Evolutionary conservation across 495 filamentous ascomycete genomes (phyloP).

Genomic region (Gamarada debralockiae): DNA sequence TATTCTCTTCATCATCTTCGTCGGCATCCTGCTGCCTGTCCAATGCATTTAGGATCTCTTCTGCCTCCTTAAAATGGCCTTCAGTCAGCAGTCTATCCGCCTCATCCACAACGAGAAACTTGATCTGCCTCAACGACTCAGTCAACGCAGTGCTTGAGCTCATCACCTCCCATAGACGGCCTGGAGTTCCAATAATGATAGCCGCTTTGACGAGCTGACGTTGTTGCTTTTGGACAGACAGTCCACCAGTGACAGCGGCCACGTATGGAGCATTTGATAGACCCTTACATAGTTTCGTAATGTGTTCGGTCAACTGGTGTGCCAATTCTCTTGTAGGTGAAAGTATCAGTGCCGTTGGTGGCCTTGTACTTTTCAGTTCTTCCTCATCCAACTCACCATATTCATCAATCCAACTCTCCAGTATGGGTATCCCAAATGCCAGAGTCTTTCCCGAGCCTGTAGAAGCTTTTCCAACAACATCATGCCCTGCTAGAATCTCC

Average conservation of each 20-base stretch:
- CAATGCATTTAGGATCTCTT: conserved; percentile 75
- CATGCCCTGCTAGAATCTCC: conserved; percentile 66
- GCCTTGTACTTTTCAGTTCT: conserved; percentile 32
- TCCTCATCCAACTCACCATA: conserved; percentile 33
- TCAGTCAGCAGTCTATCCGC: conserved; percentile 90
- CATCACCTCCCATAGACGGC: conserved; percentile 90
- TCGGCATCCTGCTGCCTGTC: conserved; percentile 46
- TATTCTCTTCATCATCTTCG: conserved; percentile 31
- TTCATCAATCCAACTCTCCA: conserved; percentile 58
- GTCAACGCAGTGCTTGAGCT: conserved; percentile 49
- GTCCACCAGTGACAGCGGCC: conserved; percentile 78
- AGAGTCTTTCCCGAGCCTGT: conserved; percentile 85
- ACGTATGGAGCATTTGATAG: conserved; percentile 64
- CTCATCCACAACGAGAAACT: conserved; percentile 89
- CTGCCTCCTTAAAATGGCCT: conserved; percentile 91
- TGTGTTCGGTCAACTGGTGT: conserved; percentile 80
- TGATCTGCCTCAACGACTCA: conserved; percentile 50
- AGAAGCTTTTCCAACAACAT: conserved; percentile 76
- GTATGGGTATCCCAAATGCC: conserved; percentile 75
- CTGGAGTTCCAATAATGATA: conserved; percentile 88
- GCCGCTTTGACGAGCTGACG: conserved; percentile 73
- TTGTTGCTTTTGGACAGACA: conserved; percentile 91
- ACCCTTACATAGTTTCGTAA: conserved; percentile 64
- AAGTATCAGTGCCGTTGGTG: conserved; percentile 80
- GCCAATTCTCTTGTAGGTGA: conserved; percentile 92